Evolutionary conservation across 352 stramenopile genomes (phyloP).

Genomic region (Globisporangium polare): DNA sequence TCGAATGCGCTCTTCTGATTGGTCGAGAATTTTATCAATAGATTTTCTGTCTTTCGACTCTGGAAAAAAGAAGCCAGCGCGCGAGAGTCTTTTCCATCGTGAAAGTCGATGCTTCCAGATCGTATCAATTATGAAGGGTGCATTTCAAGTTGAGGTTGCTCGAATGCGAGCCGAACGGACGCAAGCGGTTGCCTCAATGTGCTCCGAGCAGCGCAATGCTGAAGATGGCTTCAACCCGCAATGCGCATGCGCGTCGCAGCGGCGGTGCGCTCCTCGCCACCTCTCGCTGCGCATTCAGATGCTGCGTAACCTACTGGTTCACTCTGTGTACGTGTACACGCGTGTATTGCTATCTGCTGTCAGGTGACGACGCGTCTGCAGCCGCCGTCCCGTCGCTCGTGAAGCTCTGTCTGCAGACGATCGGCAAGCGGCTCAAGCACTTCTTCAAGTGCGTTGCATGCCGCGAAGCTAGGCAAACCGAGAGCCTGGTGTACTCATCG

Average conservation of each 20-base stretch:
- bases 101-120: background rate
- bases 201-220: background rate
- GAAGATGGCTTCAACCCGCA: conserved; percentile 2
- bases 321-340: background rate
- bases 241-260: background rate
- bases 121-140: background rate
- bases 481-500: too few species aligned
- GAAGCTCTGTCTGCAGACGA: conserved; percentile 25
- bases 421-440: conserved; percentile 24
- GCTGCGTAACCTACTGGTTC: background rate
- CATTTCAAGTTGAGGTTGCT: background rate
- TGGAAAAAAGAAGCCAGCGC: background rate
- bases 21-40: background rate
- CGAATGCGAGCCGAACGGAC: background rate
- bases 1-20: background rate
- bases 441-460: conserved; percentile 26
- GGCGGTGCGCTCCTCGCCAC: background rate
- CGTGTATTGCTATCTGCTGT: background rate
- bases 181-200: background rate
- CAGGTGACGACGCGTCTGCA: background rate
- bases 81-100: background rate
- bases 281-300: background rate
- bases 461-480: too few species aligned
- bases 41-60: background rate
- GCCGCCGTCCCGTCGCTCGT: conserved; percentile 21